phyloP scores from a whole-genome alignment of 345 rosid species.

The Linum usitatissimum region DNA sequence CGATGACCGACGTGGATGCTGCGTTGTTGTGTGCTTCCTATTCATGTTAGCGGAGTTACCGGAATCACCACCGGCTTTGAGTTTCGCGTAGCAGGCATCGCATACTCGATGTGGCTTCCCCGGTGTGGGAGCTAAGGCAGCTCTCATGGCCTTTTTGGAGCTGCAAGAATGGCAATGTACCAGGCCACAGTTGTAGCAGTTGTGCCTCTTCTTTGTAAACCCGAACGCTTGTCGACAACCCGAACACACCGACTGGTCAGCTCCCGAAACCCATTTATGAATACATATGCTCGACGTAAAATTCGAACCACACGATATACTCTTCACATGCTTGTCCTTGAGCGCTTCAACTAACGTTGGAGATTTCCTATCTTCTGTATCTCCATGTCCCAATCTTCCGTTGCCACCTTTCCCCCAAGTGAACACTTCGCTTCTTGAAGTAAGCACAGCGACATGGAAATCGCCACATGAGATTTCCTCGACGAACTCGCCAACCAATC shows the following conservation, averaged over 20 bases:
- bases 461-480: slow-evolving; percentile 91
- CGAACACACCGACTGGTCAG: slow-evolving; percentile 86
- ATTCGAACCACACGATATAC: slow-evolving; percentile 86
- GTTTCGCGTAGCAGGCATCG: slow-evolving; percentile 76
- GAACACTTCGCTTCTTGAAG: slow-evolving; percentile 88
- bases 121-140: slow-evolving; percentile 96
- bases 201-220: slow-evolving; percentile 88
- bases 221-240: slow-evolving; percentile 92
- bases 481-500: slow-evolving; percentile 82
- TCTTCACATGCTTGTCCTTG: slow-evolving; percentile 78
- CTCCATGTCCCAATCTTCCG: slow-evolving; percentile 90
- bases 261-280: slow-evolving; percentile 94
- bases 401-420: slow-evolving; percentile 94
- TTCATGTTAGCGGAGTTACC: slow-evolving; percentile 23
- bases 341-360: slow-evolving; percentile 82
- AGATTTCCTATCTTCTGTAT: slow-evolving; percentile 50
- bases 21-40: slow-evolving; percentile 23
- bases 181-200: slow-evolving; percentile 85
- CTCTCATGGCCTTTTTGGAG: slow-evolving; percentile 82
- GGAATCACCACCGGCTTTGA: slow-evolving; percentile 56
- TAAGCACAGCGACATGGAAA: slow-evolving; percentile 69
- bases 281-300: slow-evolving; percentile 81
- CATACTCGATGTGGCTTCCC: slow-evolving; percentile 97
- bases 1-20: slow-evolving; percentile 23
- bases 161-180: slow-evolving; percentile 96